phyloP scores from a whole-genome alignment of 129 eudicot genomes.

The Rutidosis leptorrhynchoides region DNA sequence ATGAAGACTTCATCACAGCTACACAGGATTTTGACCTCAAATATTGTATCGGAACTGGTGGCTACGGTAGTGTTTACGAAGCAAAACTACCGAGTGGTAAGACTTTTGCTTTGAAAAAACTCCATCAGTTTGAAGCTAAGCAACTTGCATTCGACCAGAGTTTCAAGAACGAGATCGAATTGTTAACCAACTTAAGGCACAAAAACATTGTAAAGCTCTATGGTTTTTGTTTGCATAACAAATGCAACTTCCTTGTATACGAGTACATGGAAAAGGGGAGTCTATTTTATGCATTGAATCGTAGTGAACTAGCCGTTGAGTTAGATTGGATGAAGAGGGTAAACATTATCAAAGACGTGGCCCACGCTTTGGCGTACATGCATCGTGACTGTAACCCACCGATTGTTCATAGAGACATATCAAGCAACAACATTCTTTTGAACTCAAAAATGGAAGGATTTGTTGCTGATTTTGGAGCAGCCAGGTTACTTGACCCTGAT shows the following conservation, averaged over 20 bases:
- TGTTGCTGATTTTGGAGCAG: no score
- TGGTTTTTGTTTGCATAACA: constrained; percentile 36
- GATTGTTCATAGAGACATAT: no score
- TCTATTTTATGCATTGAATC: no score
- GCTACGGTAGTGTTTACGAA: constrained; percentile 38
- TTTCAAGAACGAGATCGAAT: constrained; percentile 32
- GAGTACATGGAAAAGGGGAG: constrained; percentile 45
- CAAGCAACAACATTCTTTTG: no score
- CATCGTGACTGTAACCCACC: constrained; percentile 38
- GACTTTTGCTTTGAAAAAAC: constrained; percentile 42
- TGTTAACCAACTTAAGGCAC: constrained; percentile 32
- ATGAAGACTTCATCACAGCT: constrained; percentile 34
- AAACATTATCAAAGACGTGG: constrained; percentile 36
- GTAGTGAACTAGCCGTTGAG: no score
- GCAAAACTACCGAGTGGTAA: constrained; percentile 32
- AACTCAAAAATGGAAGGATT: no score
- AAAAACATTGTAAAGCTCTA: constrained; percentile 30
- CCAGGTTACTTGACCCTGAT: no score
- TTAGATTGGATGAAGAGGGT: no score
- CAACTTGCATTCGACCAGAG: constrained; percentile 23
- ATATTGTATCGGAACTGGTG: constrained; percentile 45
- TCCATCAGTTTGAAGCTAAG: constrained; percentile 24
- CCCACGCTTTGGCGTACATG: constrained; percentile 41
- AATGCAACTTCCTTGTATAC: constrained; percentile 37
- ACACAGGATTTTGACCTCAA: constrained; percentile 38